Percentiles rank a stretch among this genome's conserved stretches.
Conservation (phyloP, 768 basidiomycete species). For the Leccinum subgranulosum region DNA sequence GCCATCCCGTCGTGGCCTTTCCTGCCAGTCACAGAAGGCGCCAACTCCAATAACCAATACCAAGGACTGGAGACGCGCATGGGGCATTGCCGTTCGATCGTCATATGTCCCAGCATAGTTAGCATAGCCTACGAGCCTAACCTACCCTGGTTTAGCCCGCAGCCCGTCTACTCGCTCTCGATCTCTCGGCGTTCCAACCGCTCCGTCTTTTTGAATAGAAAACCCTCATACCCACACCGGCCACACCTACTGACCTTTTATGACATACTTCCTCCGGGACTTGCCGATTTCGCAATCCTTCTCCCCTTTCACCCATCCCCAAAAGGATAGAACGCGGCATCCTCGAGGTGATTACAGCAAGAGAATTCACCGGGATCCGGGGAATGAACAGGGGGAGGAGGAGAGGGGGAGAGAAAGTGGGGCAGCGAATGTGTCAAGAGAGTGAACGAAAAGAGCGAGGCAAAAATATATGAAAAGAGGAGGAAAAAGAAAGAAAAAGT, state of each 20-base stretch:
- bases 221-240: constrained; percentile 16
- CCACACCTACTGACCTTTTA: background rate
- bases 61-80: background rate
- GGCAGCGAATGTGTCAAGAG: constrained; percentile 4
- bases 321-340: constrained; percentile 16
- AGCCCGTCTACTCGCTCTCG: background rate
- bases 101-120: background rate
- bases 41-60: background rate
- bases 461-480: constrained; percentile 7
- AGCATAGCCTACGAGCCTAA: background rate
- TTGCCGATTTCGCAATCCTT: background rate
- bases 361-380: constrained; percentile 8
- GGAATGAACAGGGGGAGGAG: background rate
- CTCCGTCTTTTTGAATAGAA: background rate
- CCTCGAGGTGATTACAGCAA: constrained; percentile 32
- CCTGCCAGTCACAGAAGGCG: background rate
- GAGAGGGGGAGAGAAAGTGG: background rate
- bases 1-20: background rate
- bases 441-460: background rate
- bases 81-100: background rate
- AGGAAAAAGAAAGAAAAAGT: background rate
- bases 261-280: background rate
- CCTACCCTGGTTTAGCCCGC: background rate
- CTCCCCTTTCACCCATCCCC: background rate
- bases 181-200: background rate